Evolutionary conservation across 1,284 basidiomycete genomes (phyloP).

Genomic region (Microbotryomycetes sp.): DNA sequence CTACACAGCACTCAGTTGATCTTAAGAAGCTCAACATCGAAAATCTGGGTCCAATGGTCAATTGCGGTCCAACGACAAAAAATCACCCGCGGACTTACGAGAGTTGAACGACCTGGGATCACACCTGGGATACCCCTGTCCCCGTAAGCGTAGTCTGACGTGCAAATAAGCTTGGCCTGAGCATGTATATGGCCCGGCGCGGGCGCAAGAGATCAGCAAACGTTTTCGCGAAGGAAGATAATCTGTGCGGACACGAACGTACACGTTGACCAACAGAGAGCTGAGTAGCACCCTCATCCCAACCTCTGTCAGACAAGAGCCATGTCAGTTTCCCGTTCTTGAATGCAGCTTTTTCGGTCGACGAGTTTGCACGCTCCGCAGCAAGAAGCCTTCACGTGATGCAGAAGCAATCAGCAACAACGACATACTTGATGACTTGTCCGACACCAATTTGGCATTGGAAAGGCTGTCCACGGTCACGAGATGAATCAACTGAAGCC

Average conservation of each 20-base stretch:
- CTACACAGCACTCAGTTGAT: slow-evolving; percentile 39
- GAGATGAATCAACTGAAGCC: slow-evolving; percentile 41
- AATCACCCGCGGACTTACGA: slow-evolving; percentile 2
- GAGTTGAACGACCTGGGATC: slow-evolving; percentile 41
- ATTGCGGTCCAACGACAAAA: not conserved
- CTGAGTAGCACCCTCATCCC: slow-evolving; percentile 46
- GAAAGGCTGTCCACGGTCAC: slow-evolving; percentile 42
- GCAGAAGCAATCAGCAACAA: not conserved
- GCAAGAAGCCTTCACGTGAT: too few relatives aligned
- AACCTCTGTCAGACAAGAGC: too few relatives aligned
- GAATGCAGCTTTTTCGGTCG: not conserved
- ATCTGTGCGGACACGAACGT: not conserved
- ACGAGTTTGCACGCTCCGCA: too few relatives aligned
- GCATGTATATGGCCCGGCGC: too few relatives aligned
- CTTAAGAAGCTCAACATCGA: slow-evolving; percentile 45
- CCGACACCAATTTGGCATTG: slow-evolving; percentile 39
- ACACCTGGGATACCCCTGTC: slow-evolving; percentile 1
- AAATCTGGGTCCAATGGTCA: slow-evolving; percentile 32
- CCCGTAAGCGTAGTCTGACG: slow-evolving; percentile 44
- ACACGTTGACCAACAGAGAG: slow-evolving; percentile 44
- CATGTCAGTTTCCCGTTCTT: too few relatives aligned
- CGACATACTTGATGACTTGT: slow-evolving; percentile 39
- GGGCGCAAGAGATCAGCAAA: too few relatives aligned
- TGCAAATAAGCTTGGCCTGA: slow-evolving; percentile 34
- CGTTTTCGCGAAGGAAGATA: too few relatives aligned